These are phyloP conservation scores for Arabis alpina DNA, from an alignment of 345 rosid species.

Conservation along the genomic window DNA sequence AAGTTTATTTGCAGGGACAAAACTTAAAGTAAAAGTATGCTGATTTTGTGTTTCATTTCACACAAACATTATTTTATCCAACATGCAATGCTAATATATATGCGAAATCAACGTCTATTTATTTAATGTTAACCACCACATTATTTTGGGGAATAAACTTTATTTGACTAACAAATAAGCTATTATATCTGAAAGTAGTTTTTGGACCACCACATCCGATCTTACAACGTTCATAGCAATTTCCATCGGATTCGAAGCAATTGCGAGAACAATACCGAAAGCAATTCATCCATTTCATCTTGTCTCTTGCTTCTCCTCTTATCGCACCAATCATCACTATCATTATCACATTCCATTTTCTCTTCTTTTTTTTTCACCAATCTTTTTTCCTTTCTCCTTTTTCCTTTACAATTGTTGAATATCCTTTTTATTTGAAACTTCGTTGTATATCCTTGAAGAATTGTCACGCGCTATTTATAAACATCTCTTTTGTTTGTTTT, in stretches of 20 bases:
- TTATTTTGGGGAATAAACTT: too few species aligned
- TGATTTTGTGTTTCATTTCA: too few species aligned
- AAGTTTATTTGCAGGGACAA: too few species aligned
- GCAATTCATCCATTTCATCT: constrained; percentile 15
- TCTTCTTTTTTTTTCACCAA: not conserved
- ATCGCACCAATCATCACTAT: constrained; percentile 5
- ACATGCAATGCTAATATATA: too few species aligned
- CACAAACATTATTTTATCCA: too few species aligned
- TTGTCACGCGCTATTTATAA: constrained; percentile 11
- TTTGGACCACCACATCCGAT: constrained; percentile 34
- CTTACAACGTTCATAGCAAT: constrained; percentile 35
- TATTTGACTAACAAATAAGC: too few species aligned
- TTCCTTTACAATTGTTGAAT: not conserved
- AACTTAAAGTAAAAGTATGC: too few species aligned
- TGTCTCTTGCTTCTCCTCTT: constrained; percentile 8
- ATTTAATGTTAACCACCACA: too few species aligned
- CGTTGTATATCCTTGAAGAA: not conserved
- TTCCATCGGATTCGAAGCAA: constrained; percentile 23
- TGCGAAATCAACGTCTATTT: too few species aligned
- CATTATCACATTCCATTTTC: constrained; percentile 19
- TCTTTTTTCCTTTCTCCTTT: too few species aligned
- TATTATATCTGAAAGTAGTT: not conserved
- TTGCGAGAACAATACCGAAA: constrained; percentile 27
- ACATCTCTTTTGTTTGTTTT: not conserved
- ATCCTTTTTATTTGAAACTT: not conserved